Base-by-base conservation (phyloP, 768 basidiomycete species). In the Russula sp. region DNA sequence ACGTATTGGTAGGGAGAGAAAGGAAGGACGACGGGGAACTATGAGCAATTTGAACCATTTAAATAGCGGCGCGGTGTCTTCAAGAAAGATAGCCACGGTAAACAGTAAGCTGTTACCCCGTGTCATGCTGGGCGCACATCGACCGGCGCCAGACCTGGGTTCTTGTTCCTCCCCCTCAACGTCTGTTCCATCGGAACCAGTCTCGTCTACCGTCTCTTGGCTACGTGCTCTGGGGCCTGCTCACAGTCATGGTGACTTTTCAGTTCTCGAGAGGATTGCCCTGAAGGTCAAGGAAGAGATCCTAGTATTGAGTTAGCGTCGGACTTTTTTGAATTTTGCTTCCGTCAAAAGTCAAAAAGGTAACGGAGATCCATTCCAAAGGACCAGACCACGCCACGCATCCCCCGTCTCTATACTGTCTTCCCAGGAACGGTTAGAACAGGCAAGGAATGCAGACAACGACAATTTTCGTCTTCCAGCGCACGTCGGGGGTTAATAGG, bases 21-120 rank as follows among this genome's bases (percentile, higher is more conserved):
- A 51, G 32, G 35, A 55, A 32, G 40, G 8, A 40, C 14, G 35
- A 60, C 48, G 63, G 63, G 14, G 54, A 64, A 50, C 49, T 55
- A 20, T 14, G 11, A 35, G 31, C 18, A 27, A 7, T 56, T 51
- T 39, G 54, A 8, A 53, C 22, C 63, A 60, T 64, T 63, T 64
- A 55, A 55, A 64, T 55, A 50, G 22, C 13, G 49, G 42, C 53
- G 54, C 63, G 63, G 63, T 51, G 63, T 64, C 53, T 60, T 56
- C 47, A 40, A 32, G 48, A 50, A 45, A 50, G 53, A 50, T 40
- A 20, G 48, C 32, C 51, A 54, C 37, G 52, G 44, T 48, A n/a
- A 50, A 14, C 39, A 13, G 47, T 48, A 48, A 48, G 47, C 4
- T 49, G 34, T 35, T 48, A 37, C 47, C 52, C 27, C 47, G 31